Evolutionary conservation across 2,329 filamentous ascomycete genomes (phyloP).

Genomic region (Dactylellina sp.): DNA sequence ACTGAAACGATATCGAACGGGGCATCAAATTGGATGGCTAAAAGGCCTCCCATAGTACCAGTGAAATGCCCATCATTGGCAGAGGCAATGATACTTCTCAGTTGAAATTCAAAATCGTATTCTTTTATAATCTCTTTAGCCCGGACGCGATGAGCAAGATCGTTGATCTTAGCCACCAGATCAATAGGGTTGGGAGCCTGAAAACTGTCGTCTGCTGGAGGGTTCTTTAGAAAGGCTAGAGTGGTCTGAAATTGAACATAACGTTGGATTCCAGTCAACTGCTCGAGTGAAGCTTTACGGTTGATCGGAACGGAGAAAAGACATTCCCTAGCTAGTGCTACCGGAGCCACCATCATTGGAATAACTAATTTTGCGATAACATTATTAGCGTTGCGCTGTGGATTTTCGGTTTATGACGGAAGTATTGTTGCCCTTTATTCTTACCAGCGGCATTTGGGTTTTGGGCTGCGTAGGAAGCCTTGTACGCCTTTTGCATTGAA

Average conservation of each 20-base stretch:
- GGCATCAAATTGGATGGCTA: constrained; percentile 51
- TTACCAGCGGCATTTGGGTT: constrained; percentile 42
- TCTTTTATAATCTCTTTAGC: constrained; percentile 47
- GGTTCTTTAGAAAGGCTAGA: constrained; percentile 50
- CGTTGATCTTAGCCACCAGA: constrained; percentile 38
- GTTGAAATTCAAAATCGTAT: constrained; percentile 49
- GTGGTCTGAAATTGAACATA: constrained; percentile 56
- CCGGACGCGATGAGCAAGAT: constrained; percentile 39
- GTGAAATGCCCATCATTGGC: constrained; percentile 55
- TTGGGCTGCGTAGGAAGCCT: constrained; percentile 34
- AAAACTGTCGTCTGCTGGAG: constrained; percentile 42
- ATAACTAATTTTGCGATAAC: constrained; percentile 18
- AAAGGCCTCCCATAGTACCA: constrained; percentile 46
- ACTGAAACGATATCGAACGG: constrained; percentile 51
- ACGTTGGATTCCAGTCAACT: constrained; percentile 44
- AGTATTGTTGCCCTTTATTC: no score
- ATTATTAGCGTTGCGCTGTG: no score
- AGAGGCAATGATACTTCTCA: constrained; percentile 34
- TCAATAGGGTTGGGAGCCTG: constrained; percentile 42
- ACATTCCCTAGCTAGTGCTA: constrained; percentile 46
- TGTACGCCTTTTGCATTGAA: constrained; percentile 43
- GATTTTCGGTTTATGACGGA: no score
- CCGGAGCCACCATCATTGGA: constrained; percentile 45
- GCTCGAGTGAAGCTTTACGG: constrained; percentile 40
- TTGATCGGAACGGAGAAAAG: constrained; percentile 53